Conservation (phyloP, 208 protist genomes). For the Strigomonas oncopelti region DNA sequence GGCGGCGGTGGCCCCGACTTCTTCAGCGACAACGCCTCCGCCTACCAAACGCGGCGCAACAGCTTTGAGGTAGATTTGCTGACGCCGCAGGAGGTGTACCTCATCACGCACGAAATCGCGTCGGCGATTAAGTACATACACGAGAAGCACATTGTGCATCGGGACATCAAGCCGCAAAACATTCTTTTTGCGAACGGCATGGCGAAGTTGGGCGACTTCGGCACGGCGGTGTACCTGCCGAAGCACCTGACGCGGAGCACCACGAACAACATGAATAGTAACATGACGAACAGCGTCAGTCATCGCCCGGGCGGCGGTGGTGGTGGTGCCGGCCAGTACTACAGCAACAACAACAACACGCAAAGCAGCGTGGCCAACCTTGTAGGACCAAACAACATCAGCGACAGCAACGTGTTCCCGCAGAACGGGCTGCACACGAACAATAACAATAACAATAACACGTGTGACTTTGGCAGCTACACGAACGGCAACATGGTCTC, state of each 20-base stretch:
- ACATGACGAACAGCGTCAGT: not conserved
- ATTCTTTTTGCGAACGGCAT: slow-evolving; percentile 70
- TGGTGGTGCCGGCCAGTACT: too few species aligned
- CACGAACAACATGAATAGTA: not conserved
- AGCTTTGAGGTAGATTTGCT: slow-evolving; percentile 2
- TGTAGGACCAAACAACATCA: too few species aligned
- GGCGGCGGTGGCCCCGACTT: not conserved
- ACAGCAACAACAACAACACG: not conserved
- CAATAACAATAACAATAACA: slow-evolving; percentile 4
- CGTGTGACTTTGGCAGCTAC: not conserved
- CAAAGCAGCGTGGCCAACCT: too few species aligned
- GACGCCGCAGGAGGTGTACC: slow-evolving; percentile 38
- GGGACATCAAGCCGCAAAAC: slow-evolving; percentile 83
- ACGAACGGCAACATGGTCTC: not conserved
- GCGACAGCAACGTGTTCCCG: not conserved
- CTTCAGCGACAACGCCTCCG: slow-evolving; percentile 4
- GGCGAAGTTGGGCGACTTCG: slow-evolving; percentile 82
- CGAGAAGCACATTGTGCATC: slow-evolving; percentile 66
- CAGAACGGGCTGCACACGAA: too few species aligned
- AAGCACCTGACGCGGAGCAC: not conserved
- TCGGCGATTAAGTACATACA: slow-evolving; percentile 67
- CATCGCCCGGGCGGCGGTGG: too few species aligned
- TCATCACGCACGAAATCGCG: slow-evolving; percentile 74
- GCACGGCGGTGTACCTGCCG: slow-evolving; percentile 33
- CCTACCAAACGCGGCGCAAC: not conserved